Evolutionary conservation across 495 filamentous ascomycete species (phyloP).

Genomic region (Xylaria scruposa): DNA sequence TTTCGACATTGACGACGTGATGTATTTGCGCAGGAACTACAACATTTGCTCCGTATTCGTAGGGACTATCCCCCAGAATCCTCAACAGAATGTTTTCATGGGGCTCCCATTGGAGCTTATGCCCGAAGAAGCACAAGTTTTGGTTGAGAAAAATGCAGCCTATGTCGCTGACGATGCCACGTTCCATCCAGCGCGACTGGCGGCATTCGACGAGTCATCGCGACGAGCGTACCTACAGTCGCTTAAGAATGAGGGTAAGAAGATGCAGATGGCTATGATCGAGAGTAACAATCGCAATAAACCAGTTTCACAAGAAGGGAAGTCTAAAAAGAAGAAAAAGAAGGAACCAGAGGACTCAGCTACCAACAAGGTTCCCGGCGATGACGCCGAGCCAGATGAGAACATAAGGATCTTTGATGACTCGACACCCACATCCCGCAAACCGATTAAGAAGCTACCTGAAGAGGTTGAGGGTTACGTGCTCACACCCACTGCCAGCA

Average conservation of each 20-base stretch:
- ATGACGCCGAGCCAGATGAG: constrained; percentile 34
- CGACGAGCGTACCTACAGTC: constrained; percentile 54
- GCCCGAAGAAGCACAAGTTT: constrained; percentile 84
- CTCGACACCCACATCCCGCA: constrained; percentile 30
- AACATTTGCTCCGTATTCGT: constrained; percentile 88
- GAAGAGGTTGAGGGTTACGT: constrained; percentile 27
- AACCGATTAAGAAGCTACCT: constrained; percentile 6
- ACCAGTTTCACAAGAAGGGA: constrained; percentile 24
- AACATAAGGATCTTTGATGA: constrained; percentile 56
- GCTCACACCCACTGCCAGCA: constrained; percentile 44
- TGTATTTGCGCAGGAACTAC: constrained; percentile 78
- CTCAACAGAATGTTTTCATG: constrained; percentile 93
- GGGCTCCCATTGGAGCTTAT: constrained; percentile 88
- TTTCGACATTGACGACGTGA: constrained; percentile 83
- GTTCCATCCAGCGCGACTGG: constrained; percentile 68
- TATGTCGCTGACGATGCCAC: constrained; percentile 79
- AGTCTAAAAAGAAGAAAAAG: constrained; percentile 47
- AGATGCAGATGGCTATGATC: constrained; percentile 45
- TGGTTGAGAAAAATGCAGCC: constrained; percentile 80
- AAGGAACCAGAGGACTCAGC: constrained; percentile 36
- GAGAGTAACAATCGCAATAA: constrained; percentile 32
- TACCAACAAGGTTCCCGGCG: neutral
- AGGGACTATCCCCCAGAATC: constrained; percentile 86
- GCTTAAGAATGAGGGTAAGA: constrained; percentile 48
- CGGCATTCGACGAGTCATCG: constrained; percentile 61